phyloP scores from a whole-genome alignment of 768 basidiomycete genomes.

The Stropharia rugosoannulata region DNA sequence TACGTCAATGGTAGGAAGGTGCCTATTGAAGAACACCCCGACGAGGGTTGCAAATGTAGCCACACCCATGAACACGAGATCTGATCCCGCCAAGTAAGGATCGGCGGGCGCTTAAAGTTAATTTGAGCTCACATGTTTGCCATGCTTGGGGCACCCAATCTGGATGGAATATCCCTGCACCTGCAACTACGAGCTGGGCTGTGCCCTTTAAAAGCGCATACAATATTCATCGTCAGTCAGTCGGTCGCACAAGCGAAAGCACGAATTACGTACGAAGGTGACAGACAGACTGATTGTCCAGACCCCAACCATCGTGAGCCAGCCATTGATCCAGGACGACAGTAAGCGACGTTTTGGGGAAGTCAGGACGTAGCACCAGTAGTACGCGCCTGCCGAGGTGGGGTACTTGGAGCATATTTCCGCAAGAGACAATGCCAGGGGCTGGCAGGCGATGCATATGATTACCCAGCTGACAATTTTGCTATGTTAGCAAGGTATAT shows the following conservation, averaged over 20 bases:
- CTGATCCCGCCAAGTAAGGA: slow-evolving; percentile 21
- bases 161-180: slow-evolving; percentile 54
- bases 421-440: slow-evolving; percentile 52
- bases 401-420: slow-evolving; percentile 64
- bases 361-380: slow-evolving; percentile 65
- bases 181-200: slow-evolving; percentile 59
- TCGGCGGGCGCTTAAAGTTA: not conserved
- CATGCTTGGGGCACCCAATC: slow-evolving; percentile 57
- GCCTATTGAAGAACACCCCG: slow-evolving; percentile 55
- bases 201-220: slow-evolving; percentile 38
- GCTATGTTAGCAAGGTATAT: not conserved
- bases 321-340: slow-evolving; percentile 66
- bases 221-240: not conserved
- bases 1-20: slow-evolving; percentile 51
- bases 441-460: slow-evolving; percentile 46
- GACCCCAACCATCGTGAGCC: slow-evolving; percentile 67
- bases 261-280: slow-evolving; percentile 44
- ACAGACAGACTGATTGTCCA: slow-evolving; percentile 71
- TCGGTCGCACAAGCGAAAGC: not conserved
- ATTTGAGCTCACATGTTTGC: slow-evolving; percentile 50
- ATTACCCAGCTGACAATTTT: slow-evolving; percentile 42
- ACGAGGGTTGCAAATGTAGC: slow-evolving; percentile 45
- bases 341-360: slow-evolving; percentile 50
- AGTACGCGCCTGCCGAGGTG: slow-evolving; percentile 61
- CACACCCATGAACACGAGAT: slow-evolving; percentile 58